Evolutionary conservation across 129 eudicot species (phyloP), one percentile per base, ranked within the genome.

Genomic region (Rutidosis leptorrhynchoides): DNA sequence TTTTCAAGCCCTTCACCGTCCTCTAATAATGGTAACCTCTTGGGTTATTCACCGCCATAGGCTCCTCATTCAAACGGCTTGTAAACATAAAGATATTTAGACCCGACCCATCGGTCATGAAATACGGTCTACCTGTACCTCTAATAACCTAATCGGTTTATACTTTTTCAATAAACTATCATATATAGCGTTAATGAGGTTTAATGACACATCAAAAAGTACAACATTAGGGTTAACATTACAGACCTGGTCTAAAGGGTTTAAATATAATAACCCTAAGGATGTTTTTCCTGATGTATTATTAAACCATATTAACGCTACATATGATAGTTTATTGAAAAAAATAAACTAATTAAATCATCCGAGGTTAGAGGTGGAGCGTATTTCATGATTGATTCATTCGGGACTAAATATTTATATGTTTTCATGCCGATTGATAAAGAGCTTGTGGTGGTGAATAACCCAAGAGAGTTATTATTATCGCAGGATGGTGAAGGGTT

Each of bases 51-150:
- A 69, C 73, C 61, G 98, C 98, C 91, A 83, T 77, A 25, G 98
- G 98, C 65, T 93, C 98, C 74, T 93, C 96, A 77, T 93, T n/a
- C 98, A 5, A 82, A 77, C 5, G 98, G 98, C 87, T 88, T 91
- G 56, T 88, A 93, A 22, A 93, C 96, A 11, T 96, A 86, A 2
- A 85, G 15, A 74, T 80, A 84, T 76, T 88, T 87, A 0, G 30
- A 67, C 64, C 91, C 95, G 81, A 73, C 11, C 89, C 78, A 70
- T 93, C 91, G 72, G 45, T 70, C 96, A 93, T 93, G 19, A 93
- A 74, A 68, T 93, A 93, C 0, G 89, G 84, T 28, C 98, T 96
- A 35, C 98, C 98, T 1, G 89, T 85, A 35, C 98, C 98, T 80
- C 98, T 0, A 84, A 67, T 16, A 96, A 85, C 58, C 85, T 79